These are phyloP conservation scores for Stephania yunnanensis DNA, from an alignment of 164 flowering plant genomes.

Conservation along the genomic window DNA sequence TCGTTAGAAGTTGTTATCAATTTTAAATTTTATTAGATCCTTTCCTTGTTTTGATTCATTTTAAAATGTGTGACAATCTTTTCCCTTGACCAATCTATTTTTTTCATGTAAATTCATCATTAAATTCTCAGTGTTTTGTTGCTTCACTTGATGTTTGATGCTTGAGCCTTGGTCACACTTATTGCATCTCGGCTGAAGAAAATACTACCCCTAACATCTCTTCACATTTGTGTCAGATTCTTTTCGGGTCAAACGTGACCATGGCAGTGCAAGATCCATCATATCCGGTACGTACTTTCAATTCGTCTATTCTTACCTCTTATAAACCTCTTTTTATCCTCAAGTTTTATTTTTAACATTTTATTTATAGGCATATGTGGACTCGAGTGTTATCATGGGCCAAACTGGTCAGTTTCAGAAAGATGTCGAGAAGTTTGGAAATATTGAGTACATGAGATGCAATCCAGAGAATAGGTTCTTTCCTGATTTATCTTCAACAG, in stretches of 20 bases:
- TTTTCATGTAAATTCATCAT: background rate
- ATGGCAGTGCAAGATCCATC: constrained; percentile 97
- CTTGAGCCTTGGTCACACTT: background rate
- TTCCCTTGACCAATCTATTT: background rate
- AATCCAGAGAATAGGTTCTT: constrained; percentile 84
- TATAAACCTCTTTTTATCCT: background rate
- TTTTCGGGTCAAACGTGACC: constrained; percentile 74
- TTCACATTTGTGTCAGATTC: constrained; percentile 38
- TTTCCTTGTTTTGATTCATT: background rate
- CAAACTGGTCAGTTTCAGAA: constrained; percentile 80
- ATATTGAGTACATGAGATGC: constrained; percentile 94
- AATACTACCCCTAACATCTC: background rate
- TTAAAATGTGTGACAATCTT: background rate
- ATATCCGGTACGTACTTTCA: constrained; percentile 58
- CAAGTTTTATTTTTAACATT: background rate
- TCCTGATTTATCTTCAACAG: constrained; percentile 64
- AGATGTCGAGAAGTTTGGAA: constrained; percentile 64
- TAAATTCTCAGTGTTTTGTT: background rate
- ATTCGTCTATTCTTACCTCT: background rate
- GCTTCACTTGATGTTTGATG: background rate
- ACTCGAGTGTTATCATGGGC: constrained; percentile 92
- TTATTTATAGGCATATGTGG: constrained; percentile 78
- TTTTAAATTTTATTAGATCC: background rate
- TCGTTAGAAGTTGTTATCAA: background rate
- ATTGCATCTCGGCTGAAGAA: constrained; percentile 2